These are phyloP conservation scores for Catharanthus roseus DNA, from an alignment of 257 asterid species.

Conservation along the genomic window DNA sequence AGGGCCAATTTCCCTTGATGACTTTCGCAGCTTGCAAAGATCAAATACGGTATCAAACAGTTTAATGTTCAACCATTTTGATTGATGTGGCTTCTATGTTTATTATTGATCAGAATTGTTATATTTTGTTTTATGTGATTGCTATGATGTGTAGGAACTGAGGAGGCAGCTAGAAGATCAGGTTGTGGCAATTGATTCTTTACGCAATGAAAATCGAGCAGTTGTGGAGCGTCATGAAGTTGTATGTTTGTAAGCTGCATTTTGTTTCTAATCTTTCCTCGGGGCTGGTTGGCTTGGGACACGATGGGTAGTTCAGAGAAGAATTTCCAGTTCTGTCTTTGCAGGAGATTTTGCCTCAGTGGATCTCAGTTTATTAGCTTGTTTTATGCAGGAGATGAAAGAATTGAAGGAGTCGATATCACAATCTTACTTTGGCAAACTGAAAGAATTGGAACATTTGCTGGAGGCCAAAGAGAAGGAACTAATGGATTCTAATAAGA, in stretches of 20 bases:
- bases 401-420: conserved; percentile 67
- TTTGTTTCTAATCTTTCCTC: neutral
- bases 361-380: neutral
- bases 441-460: conserved; percentile 49
- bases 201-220: conserved; percentile 63
- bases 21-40: conserved; percentile 89
- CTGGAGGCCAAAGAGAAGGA: conserved; percentile 70
- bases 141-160: conserved; percentile 55
- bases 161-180: conserved; percentile 82
- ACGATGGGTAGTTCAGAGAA: neutral
- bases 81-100: neutral
- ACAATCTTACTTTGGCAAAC: conserved; percentile 54
- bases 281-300: neutral
- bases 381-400: conserved; percentile 57
- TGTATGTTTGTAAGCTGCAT: conserved; percentile 37
- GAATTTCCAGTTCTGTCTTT: neutral
- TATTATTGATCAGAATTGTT: neutral
- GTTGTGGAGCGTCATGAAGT: conserved; percentile 57
- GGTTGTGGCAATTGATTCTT: conserved; percentile 54
- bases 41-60: conserved; percentile 61
- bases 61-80: neutral
- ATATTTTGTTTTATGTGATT: conserved; percentile 4
- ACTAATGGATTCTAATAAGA: conserved; percentile 45
- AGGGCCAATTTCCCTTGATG: conserved; percentile 94
- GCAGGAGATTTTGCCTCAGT: neutral